Evolutionary conservation across 768 basidiomycete genomes (phyloP), one percentile per base, ranked within the genome.

Genomic region (Suillus alpinus): DNA sequence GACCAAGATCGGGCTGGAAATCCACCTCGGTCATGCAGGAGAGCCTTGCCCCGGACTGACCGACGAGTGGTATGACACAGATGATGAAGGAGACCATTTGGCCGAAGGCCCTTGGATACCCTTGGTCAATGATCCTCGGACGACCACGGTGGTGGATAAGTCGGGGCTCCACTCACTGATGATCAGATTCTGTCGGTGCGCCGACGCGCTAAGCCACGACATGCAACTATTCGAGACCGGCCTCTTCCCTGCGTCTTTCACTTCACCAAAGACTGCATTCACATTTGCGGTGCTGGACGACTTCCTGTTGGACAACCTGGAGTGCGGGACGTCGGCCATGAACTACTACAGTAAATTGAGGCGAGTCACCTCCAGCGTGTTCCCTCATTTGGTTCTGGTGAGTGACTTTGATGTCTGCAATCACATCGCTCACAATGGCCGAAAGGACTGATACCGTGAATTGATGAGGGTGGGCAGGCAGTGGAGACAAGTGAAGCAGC

Each of bases 241-340:
- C 23, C 44, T 62, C 12, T 62, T 62, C 23, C 59, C 50, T 1
- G 59, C 58, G 10, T 50, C 37, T 20, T 37, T 60, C 0, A 36
- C 32, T 14, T 29, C n/a, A 4, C 59, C 43, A 1, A 43, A 63
- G 44, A 63, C 34, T 58, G n/a, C n/a, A n/a, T n/a, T n/a, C n/a
- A n/a, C n/a, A n/a, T n/a, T n/a, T n/a, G n/a, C n/a, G n/a, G n/a
- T 41, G 16, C 13, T 62, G 14, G 40, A 59, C 2, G 6, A 59
- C 40, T 62, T 59, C 26, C 49, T 36, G 13, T 18, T 62, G 9
- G 61, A 64, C 18, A 57, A 57, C 26, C 46, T 64, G 14, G 52
- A 52, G 32, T 67, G 63, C 6, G 58, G 64, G 49, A 66, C 58
- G 14, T 58, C 63, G 0, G 50, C 66, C 1, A 62, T 65, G 43